A percentile compares a stretch with the other conserved stretches of the same genome.
These are phyloP conservation scores for Raphanus hybrid DNA, from an alignment of 441 rosid species.

Conservation along the genomic window DNA sequence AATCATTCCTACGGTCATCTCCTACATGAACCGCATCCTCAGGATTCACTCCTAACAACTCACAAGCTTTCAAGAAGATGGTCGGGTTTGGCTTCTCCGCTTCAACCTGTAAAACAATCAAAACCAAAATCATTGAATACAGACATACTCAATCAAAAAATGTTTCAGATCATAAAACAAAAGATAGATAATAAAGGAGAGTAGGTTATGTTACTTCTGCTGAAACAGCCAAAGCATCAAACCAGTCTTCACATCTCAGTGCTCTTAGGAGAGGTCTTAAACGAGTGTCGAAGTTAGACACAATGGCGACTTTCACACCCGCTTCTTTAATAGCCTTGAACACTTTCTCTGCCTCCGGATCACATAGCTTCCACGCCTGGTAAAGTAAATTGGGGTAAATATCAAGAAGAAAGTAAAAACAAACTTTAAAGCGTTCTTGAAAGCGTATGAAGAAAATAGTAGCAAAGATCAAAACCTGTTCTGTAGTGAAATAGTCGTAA, in stretches of 20 bases:
- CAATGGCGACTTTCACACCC: constrained; percentile 85
- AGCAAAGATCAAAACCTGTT: constrained; percentile 54
- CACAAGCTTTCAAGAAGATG: constrained; percentile 92
- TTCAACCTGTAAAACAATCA: constrained; percentile 59
- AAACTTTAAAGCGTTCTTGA: not conserved
- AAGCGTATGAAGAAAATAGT: constrained; percentile 2
- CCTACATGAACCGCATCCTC: constrained; percentile 97
- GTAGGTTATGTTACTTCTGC: constrained; percentile 68
- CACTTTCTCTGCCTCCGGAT: constrained; percentile 83
- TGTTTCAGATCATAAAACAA: constrained; percentile 4
- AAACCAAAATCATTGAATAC: constrained; percentile 14
- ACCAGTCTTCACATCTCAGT: constrained; percentile 86
- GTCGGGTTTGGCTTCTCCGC: constrained; percentile 98
- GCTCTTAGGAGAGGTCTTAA: constrained; percentile 82
- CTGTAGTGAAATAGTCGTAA: constrained; percentile 78
- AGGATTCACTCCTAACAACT: constrained; percentile 75
- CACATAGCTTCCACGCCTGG: constrained; percentile 97
- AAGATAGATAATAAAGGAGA: constrained; percentile 3
- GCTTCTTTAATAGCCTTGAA: constrained; percentile 75
- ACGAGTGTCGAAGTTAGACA: constrained; percentile 94
- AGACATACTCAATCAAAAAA: constrained; percentile 8
- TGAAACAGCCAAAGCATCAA: constrained; percentile 93
- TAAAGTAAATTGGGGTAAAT: not conserved
- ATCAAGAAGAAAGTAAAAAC: constrained; percentile 19
- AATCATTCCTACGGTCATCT: constrained; percentile 94